A percentile compares a stretch with the other conserved stretches of the same genome.
Conservation (phyloP, 139 green algal species). For the Ulvella scutata region DNA sequence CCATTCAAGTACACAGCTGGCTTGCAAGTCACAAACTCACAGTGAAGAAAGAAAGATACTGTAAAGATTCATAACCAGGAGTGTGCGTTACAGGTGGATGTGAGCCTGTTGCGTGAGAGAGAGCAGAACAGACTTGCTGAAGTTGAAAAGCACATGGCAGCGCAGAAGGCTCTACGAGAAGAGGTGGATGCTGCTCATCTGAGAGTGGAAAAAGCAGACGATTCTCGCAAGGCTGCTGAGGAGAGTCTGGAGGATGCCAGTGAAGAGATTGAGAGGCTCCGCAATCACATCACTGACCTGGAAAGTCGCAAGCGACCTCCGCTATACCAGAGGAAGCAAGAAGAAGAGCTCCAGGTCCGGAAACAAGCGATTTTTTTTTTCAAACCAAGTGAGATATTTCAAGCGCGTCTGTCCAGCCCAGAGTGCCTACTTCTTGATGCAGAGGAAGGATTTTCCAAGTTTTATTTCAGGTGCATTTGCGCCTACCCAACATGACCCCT, state of each 20-base stretch:
- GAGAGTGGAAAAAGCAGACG: background rate
- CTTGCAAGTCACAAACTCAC: too few relatives aligned
- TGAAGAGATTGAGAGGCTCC: background rate
- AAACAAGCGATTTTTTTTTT: too few relatives aligned
- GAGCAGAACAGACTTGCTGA: background rate
- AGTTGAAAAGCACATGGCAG: background rate
- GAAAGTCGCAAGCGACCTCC: conserved; percentile 68
- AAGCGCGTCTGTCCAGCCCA: too few relatives aligned
- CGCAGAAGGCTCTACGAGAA: background rate
- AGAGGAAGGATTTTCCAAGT: too few relatives aligned
- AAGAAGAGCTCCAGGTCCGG: background rate
- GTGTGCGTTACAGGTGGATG: too few relatives aligned
- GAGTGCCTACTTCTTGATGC: too few relatives aligned
- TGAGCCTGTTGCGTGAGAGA: background rate
- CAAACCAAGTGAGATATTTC: too few relatives aligned
- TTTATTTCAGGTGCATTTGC: too few relatives aligned
- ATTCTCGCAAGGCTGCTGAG: background rate
- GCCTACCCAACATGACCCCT: too few relatives aligned
- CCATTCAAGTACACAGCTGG: too few relatives aligned
- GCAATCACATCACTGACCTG: conserved; percentile 33
- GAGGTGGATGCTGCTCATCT: background rate
- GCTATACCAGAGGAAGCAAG: conserved; percentile 74
- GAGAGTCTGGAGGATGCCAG: background rate
- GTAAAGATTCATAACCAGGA: too few relatives aligned
- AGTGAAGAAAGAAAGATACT: too few relatives aligned